A percentile compares a stretch with the other conserved stretches of the same genome.
These are phyloP conservation scores for Stagonosporopsis rhizophila DNA, from an alignment of 2,329 filamentous ascomycete genomes.

Conservation along the genomic window DNA sequence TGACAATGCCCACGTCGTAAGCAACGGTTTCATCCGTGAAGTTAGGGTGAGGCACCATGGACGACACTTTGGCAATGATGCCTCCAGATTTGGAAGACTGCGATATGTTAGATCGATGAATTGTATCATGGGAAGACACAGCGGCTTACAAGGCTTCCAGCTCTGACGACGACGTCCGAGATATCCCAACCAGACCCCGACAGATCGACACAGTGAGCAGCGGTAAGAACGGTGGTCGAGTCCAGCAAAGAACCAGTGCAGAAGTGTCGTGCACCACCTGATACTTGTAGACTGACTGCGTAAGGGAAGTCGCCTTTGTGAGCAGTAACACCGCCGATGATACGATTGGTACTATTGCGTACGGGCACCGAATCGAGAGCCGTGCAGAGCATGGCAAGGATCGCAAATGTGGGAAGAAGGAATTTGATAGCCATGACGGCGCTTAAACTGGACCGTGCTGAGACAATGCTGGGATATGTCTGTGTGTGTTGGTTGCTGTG, in stretches of 20 bases:
- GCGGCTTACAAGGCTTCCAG: constrained; percentile 28
- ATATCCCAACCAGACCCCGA: constrained; percentile 4
- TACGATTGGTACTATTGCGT: neutral
- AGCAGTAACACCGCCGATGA: neutral
- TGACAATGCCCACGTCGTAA: constrained; percentile 33
- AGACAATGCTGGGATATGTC: neutral
- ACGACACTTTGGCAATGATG: constrained; percentile 19
- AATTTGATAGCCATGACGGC: neutral
- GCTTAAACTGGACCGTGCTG: neutral
- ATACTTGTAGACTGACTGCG: neutral
- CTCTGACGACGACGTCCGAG: constrained; percentile 24
- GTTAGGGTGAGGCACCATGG: constrained; percentile 24
- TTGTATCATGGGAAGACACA: neutral
- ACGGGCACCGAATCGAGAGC: neutral
- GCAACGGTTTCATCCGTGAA: constrained; percentile 18
- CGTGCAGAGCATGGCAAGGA: neutral
- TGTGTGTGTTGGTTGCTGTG: neutral
- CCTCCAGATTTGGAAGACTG: constrained; percentile 23
- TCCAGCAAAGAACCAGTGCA: constrained; percentile 39
- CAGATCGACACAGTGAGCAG: constrained; percentile 30
- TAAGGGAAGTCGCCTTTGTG: neutral
- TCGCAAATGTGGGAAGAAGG: neutral
- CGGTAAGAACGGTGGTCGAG: constrained; percentile 35
- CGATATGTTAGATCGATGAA: neutral
- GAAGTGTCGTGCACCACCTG: constrained; percentile 15